A percentile compares a stretch with the other conserved stretches of the same genome.
These are phyloP conservation scores for Monosporozyma yasuniensis DNA, from an alignment of 805 yeast genomes.

Conservation along the genomic window DNA sequence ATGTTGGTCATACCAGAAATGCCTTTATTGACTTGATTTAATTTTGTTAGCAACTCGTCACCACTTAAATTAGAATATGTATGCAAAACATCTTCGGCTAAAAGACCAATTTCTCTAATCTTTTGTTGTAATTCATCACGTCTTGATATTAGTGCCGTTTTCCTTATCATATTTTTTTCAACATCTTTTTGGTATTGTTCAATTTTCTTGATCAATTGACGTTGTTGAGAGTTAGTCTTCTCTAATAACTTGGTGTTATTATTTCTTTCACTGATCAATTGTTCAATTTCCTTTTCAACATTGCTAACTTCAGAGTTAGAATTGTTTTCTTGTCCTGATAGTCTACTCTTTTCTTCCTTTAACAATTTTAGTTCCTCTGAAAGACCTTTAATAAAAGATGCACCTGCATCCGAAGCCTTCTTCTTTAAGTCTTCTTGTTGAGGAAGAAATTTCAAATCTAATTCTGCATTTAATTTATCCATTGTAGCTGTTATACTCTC, in stretches of 20 bases:
- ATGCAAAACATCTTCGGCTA: constrained; percentile 76
- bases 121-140: constrained; percentile 64
- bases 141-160: constrained; percentile 47
- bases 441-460: constrained; percentile 50
- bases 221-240: constrained; percentile 50
- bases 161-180: constrained; percentile 57
- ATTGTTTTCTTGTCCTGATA: constrained; percentile 26
- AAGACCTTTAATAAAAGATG: constrained; percentile 8
- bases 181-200: constrained; percentile 54
- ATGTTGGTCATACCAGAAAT: constrained; percentile 64
- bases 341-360: constrained; percentile 22
- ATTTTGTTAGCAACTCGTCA: constrained; percentile 42
- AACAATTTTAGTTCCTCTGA: constrained; percentile 16
- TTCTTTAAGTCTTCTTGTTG: constrained; percentile 35
- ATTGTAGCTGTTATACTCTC: constrained; percentile 17
- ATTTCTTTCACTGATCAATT: constrained; percentile 23
- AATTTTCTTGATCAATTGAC: constrained; percentile 42
- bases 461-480: constrained; percentile 41
- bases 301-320: constrained; percentile 25
- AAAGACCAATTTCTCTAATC: constrained; percentile 76
- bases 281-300: constrained; percentile 22
- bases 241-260: constrained; percentile 35
- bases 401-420: constrained; percentile 13
- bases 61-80: constrained; percentile 39
- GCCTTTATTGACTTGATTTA: constrained; percentile 47